Evolutionary conservation across 164 flowering plant genomes (phyloP).

Genomic region (Stephania japonica): DNA sequence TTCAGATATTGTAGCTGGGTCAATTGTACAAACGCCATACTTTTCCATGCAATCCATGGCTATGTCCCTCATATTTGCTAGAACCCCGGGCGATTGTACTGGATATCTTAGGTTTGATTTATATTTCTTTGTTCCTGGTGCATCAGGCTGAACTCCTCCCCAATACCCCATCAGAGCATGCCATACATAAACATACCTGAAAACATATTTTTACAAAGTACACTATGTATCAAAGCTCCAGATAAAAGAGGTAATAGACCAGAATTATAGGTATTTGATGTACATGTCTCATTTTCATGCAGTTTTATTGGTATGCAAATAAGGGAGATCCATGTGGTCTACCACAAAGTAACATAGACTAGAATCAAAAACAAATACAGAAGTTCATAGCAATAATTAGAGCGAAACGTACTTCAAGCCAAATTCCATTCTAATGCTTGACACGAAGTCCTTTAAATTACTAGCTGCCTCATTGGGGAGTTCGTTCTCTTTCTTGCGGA

Average conservation of each 20-base stretch:
- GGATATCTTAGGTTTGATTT: constrained; percentile 40
- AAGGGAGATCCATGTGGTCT: not conserved
- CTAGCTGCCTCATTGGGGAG: constrained; percentile 24
- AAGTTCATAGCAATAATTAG: not conserved
- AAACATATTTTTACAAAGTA: constrained; percentile 7
- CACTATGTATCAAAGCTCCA: constrained; percentile 5
- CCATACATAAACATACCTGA: constrained; percentile 65
- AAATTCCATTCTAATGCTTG: constrained; percentile 35
- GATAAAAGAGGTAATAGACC: not conserved
- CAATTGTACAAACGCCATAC: constrained; percentile 50
- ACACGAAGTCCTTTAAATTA: constrained; percentile 40
- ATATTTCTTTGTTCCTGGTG: constrained; percentile 35
- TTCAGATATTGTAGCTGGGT: constrained; percentile 41
- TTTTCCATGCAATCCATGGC: constrained; percentile 52
- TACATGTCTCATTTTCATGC: not conserved
- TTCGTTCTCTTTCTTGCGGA: constrained; percentile 26
- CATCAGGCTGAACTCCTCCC: constrained; percentile 55
- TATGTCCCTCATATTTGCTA: constrained; percentile 34
- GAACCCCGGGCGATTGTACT: constrained; percentile 42
- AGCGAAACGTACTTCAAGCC: constrained; percentile 42
- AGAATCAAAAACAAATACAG: not conserved
- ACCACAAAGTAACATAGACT: not conserved
- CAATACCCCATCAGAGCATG: constrained; percentile 71
- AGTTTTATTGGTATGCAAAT: not conserved
- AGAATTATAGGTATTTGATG: not conserved